phyloP scores from a whole-genome alignment of 495 filamentous ascomycete species.

The Penicillium roqueforti region DNA sequence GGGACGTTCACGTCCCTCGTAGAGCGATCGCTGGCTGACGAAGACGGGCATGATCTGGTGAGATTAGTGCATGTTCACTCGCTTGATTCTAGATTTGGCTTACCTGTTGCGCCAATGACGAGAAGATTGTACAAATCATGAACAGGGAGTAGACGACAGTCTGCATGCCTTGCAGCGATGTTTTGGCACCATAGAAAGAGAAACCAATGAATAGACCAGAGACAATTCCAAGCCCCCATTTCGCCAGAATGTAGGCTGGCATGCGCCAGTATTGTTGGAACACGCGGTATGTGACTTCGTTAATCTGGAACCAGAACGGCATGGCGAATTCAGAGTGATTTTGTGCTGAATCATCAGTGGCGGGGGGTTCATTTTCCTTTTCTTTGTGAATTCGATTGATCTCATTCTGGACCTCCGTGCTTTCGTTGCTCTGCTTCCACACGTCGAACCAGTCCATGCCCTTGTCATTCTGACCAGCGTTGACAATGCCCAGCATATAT shows the following conservation, averaged over 20 bases:
- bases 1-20: constrained; percentile 62
- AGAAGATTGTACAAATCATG: constrained; percentile 55
- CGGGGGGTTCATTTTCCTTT: constrained; percentile 39
- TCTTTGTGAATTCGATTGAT: constrained; percentile 58
- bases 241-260: constrained; percentile 44
- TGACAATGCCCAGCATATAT: constrained; percentile 83
- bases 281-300: constrained; percentile 40
- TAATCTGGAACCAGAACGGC: constrained; percentile 46
- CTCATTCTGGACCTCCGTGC: constrained; percentile 58
- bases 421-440: constrained; percentile 71
- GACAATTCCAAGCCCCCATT: constrained; percentile 32
- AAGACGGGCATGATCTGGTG: constrained; percentile 63
- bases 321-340: constrained; percentile 43
- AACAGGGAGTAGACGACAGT: constrained; percentile 57
- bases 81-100: background rate
- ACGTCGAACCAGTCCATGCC: constrained; percentile 66
- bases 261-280: constrained; percentile 54
- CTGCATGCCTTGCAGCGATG: constrained; percentile 47
- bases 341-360: constrained; percentile 20
- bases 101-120: constrained; percentile 51
- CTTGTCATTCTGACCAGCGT: constrained; percentile 19
- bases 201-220: constrained; percentile 61
- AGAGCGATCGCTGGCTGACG: constrained; percentile 58
- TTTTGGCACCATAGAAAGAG: constrained; percentile 48
- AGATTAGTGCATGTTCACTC: constrained; percentile 1